Evolutionary conservation across 768 basidiomycete genomes (phyloP).

Genomic region (Xerocomus brunneocitrinus): DNA sequence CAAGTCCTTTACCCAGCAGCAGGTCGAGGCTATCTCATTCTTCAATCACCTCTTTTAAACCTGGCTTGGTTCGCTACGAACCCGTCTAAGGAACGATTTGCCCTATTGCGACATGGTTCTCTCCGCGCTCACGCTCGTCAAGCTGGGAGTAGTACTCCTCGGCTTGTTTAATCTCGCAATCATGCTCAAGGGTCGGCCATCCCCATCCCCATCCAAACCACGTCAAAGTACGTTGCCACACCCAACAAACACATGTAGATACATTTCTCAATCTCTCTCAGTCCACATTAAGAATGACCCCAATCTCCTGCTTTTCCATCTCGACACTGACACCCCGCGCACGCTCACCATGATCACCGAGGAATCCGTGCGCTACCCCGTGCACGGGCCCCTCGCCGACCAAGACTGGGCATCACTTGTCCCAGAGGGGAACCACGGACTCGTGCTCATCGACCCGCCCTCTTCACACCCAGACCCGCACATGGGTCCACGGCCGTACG

Average conservation of each 20-base stretch:
- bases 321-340: slow-evolving; percentile 7
- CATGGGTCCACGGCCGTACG: slow-evolving; percentile 23
- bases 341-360: slow-evolving; percentile 16
- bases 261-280: neutral
- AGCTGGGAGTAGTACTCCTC: slow-evolving; percentile 16
- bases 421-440: slow-evolving; percentile 14
- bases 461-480: neutral
- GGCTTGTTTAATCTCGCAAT: slow-evolving; percentile 17
- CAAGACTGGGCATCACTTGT: slow-evolving; percentile 25
- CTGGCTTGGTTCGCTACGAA: too few species aligned
- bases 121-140: slow-evolving; percentile 17
- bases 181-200: neutral
- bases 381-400: slow-evolving; percentile 21
- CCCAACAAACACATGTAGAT: neutral
- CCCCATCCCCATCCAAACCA: slow-evolving; percentile 3
- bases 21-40: too few species aligned
- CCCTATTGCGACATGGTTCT: neutral
- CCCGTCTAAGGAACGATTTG: too few species aligned
- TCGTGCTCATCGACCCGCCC: slow-evolving; percentile 12
- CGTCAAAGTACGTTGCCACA: slow-evolving; percentile 11
- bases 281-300: slow-evolving; percentile 12
- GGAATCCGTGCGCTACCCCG: slow-evolving; percentile 23
- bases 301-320: slow-evolving; percentile 12
- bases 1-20: too few species aligned
- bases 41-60: too few species aligned